A percentile compares a stretch with the other conserved stretches of the same genome.
These are phyloP conservation scores for Suillus plorans DNA, from an alignment of 768 basidiomycete species.

Conservation along the genomic window DNA sequence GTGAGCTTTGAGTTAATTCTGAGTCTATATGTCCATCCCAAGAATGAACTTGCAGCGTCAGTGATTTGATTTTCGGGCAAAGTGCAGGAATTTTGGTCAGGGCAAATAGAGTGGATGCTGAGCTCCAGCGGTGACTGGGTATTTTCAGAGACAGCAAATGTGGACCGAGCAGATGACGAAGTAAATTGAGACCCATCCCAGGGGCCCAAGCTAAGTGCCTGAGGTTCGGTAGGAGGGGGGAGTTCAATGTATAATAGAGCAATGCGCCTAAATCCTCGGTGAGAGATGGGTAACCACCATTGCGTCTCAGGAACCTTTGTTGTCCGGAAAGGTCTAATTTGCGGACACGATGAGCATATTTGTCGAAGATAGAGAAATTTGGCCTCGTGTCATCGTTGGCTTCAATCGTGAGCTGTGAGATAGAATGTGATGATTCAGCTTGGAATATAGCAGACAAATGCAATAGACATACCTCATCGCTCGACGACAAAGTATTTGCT, in stretches of 20 bases:
- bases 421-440: neutral
- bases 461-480: neutral
- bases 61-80: constrained; percentile 1
- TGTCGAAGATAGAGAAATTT: neutral
- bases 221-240: neutral
- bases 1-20: neutral
- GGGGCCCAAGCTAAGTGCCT: constrained; percentile 5
- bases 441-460: neutral
- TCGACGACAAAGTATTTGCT: neutral
- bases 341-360: constrained; percentile 2
- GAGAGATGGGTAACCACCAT: neutral
- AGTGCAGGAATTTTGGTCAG: neutral
- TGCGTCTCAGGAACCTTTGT: neutral
- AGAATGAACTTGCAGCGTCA: neutral
- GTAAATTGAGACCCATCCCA: neutral
- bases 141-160: constrained; percentile 1
- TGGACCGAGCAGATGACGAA: constrained; percentile 3
- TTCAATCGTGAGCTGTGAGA: neutral
- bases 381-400: neutral
- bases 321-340: neutral
- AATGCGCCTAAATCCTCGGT: neutral
- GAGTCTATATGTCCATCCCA: neutral
- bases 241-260: neutral
- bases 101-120: neutral
- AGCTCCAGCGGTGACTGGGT: neutral